Percentiles rank a stretch among this genome's conserved stretches.
phyloP scores from a whole-genome alignment of 805 yeast species.

The Suhomyces prunicola region DNA sequence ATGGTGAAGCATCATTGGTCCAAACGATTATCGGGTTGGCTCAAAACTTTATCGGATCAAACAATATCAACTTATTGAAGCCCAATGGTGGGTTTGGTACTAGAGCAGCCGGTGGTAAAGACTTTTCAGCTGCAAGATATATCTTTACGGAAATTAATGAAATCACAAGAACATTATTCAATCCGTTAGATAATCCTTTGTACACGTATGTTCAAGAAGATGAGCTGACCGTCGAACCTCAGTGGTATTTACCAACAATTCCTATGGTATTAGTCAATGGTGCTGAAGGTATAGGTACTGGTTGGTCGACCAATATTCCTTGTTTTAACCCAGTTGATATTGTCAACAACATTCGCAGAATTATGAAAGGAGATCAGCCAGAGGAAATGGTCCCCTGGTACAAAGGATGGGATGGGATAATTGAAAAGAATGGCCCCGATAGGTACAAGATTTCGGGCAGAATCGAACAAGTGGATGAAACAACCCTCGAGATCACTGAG shows the following conservation, averaged over 20 bases:
- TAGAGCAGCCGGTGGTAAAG: constrained; percentile 95
- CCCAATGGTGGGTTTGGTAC: constrained; percentile 98
- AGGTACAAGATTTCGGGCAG: constrained; percentile 75
- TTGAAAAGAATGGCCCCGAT: constrained; percentile 62
- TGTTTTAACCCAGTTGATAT: constrained; percentile 84
- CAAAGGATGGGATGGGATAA: constrained; percentile 88
- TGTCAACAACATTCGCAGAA: constrained; percentile 64
- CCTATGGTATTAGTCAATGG: constrained; percentile 97
- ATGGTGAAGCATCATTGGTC: constrained; percentile 84
- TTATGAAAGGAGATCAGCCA: constrained; percentile 71
- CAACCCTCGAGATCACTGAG: constrained; percentile 84
- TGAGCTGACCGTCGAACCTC: constrained; percentile 91
- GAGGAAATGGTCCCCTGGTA: constrained; percentile 88
- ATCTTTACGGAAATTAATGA: constrained; percentile 81
- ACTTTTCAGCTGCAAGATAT: constrained; percentile 97
- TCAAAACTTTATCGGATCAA: constrained; percentile 91
- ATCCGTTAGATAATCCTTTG: constrained; percentile 75
- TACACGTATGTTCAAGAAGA: constrained; percentile 85
- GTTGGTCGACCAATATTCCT: constrained; percentile 95
- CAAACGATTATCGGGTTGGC: constrained; percentile 94
- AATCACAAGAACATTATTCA: constrained; percentile 73
- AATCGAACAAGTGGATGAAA: constrained; percentile 76
- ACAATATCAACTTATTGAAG: constrained; percentile 75
- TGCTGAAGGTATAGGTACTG: constrained; percentile 97
- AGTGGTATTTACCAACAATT: constrained; percentile 89